phyloP scores from a whole-genome alignment of 2,329 filamentous ascomycete species.

The Neonectria hederae region DNA sequence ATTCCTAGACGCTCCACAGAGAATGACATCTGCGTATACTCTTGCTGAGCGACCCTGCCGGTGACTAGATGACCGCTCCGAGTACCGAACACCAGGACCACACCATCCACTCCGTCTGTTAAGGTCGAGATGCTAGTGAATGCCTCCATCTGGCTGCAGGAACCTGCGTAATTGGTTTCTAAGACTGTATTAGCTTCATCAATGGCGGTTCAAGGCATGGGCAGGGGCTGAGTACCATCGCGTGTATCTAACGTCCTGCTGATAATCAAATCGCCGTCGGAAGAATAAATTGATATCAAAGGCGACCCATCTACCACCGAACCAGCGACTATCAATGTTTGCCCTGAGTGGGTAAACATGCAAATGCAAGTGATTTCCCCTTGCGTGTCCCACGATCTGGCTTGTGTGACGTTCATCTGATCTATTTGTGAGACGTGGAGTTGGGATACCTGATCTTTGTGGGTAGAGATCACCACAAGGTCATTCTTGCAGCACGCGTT shows the following conservation, averaged over 20 bases:
- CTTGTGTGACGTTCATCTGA: constrained; percentile 42
- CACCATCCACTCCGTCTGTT: constrained; percentile 38
- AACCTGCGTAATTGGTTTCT: constrained; percentile 8
- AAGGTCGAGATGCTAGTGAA: constrained; percentile 57
- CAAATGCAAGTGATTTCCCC: constrained; percentile 62
- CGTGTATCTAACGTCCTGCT: constrained; percentile 21
- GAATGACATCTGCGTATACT: constrained; percentile 40
- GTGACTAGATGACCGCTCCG: constrained; percentile 62
- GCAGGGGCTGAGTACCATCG: constrained; percentile 23
- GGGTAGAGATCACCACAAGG: constrained; percentile 55
- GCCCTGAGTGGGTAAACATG: constrained; percentile 42
- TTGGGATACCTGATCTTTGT: constrained; percentile 48
- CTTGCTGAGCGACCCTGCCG: constrained; percentile 40
- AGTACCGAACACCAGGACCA: constrained; percentile 57
- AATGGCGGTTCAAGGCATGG: background rate
- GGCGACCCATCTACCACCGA: constrained; percentile 46
- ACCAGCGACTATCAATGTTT: constrained; percentile 47
- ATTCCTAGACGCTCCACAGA: constrained; percentile 48
- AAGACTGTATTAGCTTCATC: constrained; percentile 13
- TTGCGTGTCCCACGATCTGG: constrained; percentile 47
- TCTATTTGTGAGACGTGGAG: constrained; percentile 53
- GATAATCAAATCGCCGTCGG: constrained; percentile 38
- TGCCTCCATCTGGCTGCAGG: constrained; percentile 47
- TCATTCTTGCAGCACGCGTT: constrained; percentile 54
- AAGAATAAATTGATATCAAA: constrained; percentile 46